These are phyloP conservation scores for Datura wrightii DNA, from an alignment of 257 asterid genomes.

Conservation along the genomic window DNA sequence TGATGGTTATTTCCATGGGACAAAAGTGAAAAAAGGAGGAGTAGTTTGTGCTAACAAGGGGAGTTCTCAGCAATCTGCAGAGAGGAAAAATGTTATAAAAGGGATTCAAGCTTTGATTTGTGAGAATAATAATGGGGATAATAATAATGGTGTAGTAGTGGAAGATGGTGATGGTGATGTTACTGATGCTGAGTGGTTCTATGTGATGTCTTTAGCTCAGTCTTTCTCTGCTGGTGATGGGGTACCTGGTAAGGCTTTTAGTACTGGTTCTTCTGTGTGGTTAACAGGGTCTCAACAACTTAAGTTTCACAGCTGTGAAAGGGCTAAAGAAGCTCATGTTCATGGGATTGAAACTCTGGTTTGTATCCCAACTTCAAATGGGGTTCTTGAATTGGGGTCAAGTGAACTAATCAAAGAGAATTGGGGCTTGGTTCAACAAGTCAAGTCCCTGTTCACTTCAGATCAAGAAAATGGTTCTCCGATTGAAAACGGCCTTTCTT, in stretches of 20 bases:
- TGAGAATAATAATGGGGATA: background rate
- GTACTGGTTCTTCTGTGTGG: slow-evolving; percentile 65
- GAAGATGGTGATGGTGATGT: background rate
- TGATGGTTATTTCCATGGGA: slow-evolving; percentile 61
- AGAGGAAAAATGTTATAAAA: slow-evolving; percentile 59
- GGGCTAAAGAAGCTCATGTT: slow-evolving; percentile 71
- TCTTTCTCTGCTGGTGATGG: slow-evolving; percentile 56
- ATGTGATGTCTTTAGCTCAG: slow-evolving; percentile 71
- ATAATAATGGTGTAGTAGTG: slow-evolving; percentile 36
- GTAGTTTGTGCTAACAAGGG: background rate
- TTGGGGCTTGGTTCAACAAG: slow-evolving; percentile 59
- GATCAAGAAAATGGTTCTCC: background rate
- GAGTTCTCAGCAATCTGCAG: slow-evolving; percentile 34
- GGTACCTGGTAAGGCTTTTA: slow-evolving; percentile 59
- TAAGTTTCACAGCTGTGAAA: slow-evolving; percentile 60
- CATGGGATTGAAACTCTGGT: slow-evolving; percentile 75
- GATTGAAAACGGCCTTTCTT: background rate
- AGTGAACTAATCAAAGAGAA: slow-evolving; percentile 50
- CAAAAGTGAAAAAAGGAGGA: slow-evolving; percentile 22
- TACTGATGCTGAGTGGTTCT: slow-evolving; percentile 67
- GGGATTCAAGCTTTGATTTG: slow-evolving; percentile 69
- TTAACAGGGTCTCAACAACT: slow-evolving; percentile 61
- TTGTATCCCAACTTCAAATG: slow-evolving; percentile 58
- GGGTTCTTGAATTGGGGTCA: slow-evolving; percentile 78
- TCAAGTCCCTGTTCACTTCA: slow-evolving; percentile 49